A percentile compares a stretch with the other conserved stretches of the same genome.
These are phyloP conservation scores for Calonectria henricotiae DNA, from an alignment of 2,329 filamentous ascomycete genomes.

Conservation along the genomic window DNA sequence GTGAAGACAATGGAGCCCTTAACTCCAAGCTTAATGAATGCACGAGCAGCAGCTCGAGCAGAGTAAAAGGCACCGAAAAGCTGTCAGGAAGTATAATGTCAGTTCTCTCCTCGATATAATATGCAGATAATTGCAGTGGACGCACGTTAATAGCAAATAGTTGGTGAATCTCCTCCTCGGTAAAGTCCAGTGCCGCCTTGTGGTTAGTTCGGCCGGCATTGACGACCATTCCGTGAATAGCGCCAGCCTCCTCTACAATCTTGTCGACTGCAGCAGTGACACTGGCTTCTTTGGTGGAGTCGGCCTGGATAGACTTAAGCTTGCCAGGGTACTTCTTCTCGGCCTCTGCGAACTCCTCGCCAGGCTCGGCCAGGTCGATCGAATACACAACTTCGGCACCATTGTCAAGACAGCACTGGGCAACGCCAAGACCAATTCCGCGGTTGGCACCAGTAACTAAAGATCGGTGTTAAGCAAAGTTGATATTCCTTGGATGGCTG, in stretches of 20 bases:
- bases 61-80: constrained; percentile 64
- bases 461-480: background rate
- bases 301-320: constrained; percentile 63
- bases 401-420: constrained; percentile 66
- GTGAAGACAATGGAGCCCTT: constrained; percentile 64
- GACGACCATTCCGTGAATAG: constrained; percentile 66
- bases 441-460: constrained; percentile 62
- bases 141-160: constrained; percentile 56
- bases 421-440: constrained; percentile 65
- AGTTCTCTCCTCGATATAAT: background rate
- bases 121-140: background rate
- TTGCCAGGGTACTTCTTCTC: constrained; percentile 61
- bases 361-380: constrained; percentile 51
- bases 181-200: constrained; percentile 66
- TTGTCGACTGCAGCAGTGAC: constrained; percentile 61
- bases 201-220: constrained; percentile 70
- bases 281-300: constrained; percentile 62
- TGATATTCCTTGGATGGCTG: background rate
- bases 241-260: constrained; percentile 58
- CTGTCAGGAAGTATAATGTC: background rate
- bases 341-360: constrained; percentile 51
- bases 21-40: constrained; percentile 57
- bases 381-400: constrained; percentile 55
- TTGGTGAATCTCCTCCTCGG: constrained; percentile 50
- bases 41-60: constrained; percentile 62